Conservation (phyloP, 73 alveolate genomes). For the Tetrahymena borealis region DNA sequence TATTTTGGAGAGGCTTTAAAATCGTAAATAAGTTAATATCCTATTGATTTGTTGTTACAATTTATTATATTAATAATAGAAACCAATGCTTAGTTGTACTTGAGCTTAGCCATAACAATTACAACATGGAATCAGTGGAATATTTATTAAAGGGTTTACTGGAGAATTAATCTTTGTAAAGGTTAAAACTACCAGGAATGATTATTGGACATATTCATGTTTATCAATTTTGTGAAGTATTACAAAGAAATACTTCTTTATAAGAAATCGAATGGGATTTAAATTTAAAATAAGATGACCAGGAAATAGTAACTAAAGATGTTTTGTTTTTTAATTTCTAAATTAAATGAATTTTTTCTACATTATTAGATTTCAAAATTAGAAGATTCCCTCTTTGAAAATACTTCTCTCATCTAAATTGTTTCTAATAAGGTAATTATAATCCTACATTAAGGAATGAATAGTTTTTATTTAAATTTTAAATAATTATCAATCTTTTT, state of each 20-base stretch:
- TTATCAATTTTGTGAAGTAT: background rate
- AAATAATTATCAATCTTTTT: too few species aligned
- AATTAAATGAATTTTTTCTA: background rate
- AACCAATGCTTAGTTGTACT: background rate
- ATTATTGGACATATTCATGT: background rate
- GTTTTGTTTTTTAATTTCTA: background rate
- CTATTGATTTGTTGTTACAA: background rate
- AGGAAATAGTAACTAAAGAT: background rate
- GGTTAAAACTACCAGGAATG: background rate
- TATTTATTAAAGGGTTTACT: background rate
- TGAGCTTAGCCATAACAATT: background rate
- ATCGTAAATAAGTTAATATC: background rate
- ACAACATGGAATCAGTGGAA: background rate
- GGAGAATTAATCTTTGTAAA: background rate
- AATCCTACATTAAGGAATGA: too few species aligned
- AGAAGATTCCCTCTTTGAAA: background rate
- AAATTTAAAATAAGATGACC: background rate
- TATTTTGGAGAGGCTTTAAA: background rate
- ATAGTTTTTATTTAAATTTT: background rate
- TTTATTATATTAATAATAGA: background rate
- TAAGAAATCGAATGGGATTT: background rate
- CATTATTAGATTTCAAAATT: background rate
- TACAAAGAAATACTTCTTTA: background rate
- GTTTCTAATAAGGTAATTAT: background rate
- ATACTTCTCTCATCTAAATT: background rate